Evolutionary conservation across 805 yeast genomes (phyloP).

Genomic region (Middelhovenomyces tepae): DNA sequence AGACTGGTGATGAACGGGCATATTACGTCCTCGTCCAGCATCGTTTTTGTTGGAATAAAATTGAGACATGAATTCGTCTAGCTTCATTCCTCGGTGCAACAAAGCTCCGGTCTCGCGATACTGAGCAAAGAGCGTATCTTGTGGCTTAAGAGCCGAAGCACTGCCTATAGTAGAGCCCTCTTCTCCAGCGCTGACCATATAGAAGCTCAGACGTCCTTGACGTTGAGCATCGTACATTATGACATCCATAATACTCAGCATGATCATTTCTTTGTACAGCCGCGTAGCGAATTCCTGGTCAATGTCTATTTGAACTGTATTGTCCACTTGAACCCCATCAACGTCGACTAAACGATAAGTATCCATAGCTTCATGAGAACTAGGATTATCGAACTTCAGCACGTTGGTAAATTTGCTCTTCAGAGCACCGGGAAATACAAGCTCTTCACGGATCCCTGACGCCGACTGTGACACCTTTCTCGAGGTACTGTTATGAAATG

Average conservation of each 20-base stretch:
- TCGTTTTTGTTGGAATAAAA: constrained; percentile 24
- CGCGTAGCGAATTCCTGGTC: constrained; percentile 18
- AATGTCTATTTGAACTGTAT: constrained; percentile 18
- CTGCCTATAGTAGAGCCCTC: constrained; percentile 29
- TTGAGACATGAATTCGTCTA: constrained; percentile 26
- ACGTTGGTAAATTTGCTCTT: constrained; percentile 1
- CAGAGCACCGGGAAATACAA: too few species aligned
- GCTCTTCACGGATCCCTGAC: too few species aligned
- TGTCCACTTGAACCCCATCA: constrained; percentile 22
- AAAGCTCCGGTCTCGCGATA: constrained; percentile 28
- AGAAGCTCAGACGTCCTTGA: constrained; percentile 28
- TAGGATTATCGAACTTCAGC: constrained; percentile 15
- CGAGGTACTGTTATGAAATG: too few species aligned
- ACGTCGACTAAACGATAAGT: constrained; percentile 24
- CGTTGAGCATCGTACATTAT: constrained; percentile 30
- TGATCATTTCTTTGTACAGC: constrained; percentile 27
- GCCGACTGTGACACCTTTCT: too few species aligned
- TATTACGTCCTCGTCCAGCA: constrained; percentile 24
- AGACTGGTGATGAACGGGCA: constrained; percentile 29
- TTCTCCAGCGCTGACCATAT: constrained; percentile 30
- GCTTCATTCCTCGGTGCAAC: constrained; percentile 25
- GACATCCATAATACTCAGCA: constrained; percentile 24
- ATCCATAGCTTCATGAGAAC: constrained; percentile 13
- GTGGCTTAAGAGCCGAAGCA: constrained; percentile 24
- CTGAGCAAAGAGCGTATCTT: constrained; percentile 26